Conservation (phyloP, 345 rosid genomes). For the Erodium maritimum region DNA sequence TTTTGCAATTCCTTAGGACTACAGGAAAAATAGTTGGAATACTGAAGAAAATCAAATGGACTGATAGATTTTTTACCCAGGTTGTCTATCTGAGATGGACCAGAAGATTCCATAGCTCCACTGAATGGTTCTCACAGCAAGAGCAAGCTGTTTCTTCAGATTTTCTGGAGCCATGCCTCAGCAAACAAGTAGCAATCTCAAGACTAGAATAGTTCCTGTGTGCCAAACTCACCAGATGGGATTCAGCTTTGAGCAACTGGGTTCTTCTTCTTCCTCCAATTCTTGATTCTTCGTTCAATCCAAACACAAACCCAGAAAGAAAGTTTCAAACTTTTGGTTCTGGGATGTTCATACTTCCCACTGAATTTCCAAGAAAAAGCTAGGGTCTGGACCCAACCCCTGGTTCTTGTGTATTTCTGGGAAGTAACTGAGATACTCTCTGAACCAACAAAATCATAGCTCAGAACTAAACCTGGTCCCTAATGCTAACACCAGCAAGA, state of each 20-base stretch:
- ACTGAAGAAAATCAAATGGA: background rate
- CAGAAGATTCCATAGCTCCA: conserved; percentile 97
- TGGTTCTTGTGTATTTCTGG: background rate
- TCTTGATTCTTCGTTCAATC: too few species aligned
- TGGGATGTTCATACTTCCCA: background rate
- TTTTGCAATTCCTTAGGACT: too few species aligned
- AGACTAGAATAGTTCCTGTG: too few species aligned
- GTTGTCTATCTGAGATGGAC: conserved; percentile 65
- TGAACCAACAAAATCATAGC: conserved; percentile 9
- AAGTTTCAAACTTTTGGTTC: background rate
- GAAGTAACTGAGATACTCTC: conserved; percentile 1
- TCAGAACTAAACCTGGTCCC: background rate
- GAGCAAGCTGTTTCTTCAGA: conserved; percentile 67
- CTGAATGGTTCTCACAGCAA: conserved; percentile 68
- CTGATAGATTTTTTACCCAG: conserved; percentile 37
- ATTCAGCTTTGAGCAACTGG: conserved; percentile 9
- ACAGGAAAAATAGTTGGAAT: too few species aligned
- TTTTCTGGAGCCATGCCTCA: conserved; percentile 33
- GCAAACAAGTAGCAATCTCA: too few species aligned
- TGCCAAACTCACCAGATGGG: too few species aligned
- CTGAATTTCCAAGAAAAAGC: too few species aligned
- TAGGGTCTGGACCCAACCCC: background rate
- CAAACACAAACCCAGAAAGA: background rate
- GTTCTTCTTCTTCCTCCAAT: too few species aligned
- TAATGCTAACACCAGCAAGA: background rate